These are phyloP conservation scores for Penicillium sumatraense DNA, from an alignment of 2,329 filamentous ascomycete species.

Conservation along the genomic window DNA sequence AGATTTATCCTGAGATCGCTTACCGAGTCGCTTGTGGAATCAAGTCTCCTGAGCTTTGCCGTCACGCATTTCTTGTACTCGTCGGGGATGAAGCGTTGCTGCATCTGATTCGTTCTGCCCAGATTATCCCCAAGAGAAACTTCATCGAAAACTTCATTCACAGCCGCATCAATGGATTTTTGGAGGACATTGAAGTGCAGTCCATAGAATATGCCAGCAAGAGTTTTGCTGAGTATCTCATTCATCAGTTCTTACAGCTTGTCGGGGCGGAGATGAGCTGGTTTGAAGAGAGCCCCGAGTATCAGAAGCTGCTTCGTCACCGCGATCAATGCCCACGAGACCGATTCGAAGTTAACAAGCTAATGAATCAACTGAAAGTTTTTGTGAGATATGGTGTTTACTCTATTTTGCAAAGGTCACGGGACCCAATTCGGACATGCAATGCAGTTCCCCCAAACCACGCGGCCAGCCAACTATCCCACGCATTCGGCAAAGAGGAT, in stretches of 20 bases:
- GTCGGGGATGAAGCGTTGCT: conserved; percentile 66
- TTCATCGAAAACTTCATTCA: conserved; percentile 43
- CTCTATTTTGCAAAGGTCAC: neutral
- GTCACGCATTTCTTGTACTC: conserved; percentile 61
- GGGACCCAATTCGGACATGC: conserved; percentile 5
- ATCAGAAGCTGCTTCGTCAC: conserved; percentile 33
- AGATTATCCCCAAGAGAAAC: conserved; percentile 1
- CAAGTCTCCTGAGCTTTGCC: conserved; percentile 38
- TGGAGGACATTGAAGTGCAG: conserved; percentile 61
- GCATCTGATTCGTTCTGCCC: conserved; percentile 30
- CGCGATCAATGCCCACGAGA: conserved; percentile 15
- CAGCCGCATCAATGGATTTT: conserved; percentile 51
- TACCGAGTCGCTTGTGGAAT: conserved; percentile 59
- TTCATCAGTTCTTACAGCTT: conserved; percentile 38
- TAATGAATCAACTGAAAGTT: conserved; percentile 34
- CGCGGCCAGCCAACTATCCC: neutral
- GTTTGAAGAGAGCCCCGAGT: conserved; percentile 38
- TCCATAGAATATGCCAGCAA: conserved; percentile 63
- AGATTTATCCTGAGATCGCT: conserved; percentile 65
- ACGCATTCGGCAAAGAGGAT: neutral
- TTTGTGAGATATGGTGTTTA: conserved; percentile 39
- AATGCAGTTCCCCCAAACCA: neutral
- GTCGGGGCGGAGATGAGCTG: conserved; percentile 43
- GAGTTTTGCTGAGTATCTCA: conserved; percentile 56
- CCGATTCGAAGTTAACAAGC: conserved; percentile 12